Evolutionary conservation across 1,284 basidiomycete species (phyloP), one percentile per base, ranked within the genome.

Genomic region (Sporisorium reilianum): DNA sequence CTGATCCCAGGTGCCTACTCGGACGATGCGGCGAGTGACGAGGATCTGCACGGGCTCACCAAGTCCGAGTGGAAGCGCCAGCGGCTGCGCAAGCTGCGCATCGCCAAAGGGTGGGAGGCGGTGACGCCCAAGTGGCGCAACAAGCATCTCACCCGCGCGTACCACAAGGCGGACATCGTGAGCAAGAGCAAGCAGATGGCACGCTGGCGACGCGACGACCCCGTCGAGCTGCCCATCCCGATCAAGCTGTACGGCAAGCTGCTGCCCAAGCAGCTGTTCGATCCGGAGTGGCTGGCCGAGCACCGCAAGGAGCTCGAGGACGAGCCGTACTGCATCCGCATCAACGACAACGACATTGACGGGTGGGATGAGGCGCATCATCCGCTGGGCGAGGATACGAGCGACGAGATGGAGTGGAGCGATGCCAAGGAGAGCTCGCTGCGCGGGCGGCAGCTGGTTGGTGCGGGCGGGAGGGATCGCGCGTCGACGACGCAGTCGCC

Each of bases 331-430:
- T 72, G 67, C 55, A 66, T 78, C 18, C 48, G 63, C 23, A 72
- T 78, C 54, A 69, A 73, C 48, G 77, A 78, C 12, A 53, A 55
- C 9, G 68, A 69, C 4, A 64, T 78, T 23, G 73, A 70, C 1
- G 77, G 73, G 9, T 78, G 77, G 77, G 61, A 69, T 12, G 73
- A 78, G 45, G 32, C 18, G 16, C 65, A 73, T 49, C 72, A 78
- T 54, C 66, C 73, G 20, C 42, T 78, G 40, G 69, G 64, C 11
- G 77, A 78, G 53, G 73, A 77, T 45, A 77, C 75, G 25, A 69
- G 66, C 45, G 75, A 77, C 40, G 75, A 77, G 64, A 71, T 77
- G 71, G 75, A 77, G 52, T 75, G 73, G 73, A 75, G 73, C 51
- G 73, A 75, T 61, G 68, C 73, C 3, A 75, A 72, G 48, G 73